Conservation (phyloP, 176 grass and related monocot species). For the Puya raimondii region DNA sequence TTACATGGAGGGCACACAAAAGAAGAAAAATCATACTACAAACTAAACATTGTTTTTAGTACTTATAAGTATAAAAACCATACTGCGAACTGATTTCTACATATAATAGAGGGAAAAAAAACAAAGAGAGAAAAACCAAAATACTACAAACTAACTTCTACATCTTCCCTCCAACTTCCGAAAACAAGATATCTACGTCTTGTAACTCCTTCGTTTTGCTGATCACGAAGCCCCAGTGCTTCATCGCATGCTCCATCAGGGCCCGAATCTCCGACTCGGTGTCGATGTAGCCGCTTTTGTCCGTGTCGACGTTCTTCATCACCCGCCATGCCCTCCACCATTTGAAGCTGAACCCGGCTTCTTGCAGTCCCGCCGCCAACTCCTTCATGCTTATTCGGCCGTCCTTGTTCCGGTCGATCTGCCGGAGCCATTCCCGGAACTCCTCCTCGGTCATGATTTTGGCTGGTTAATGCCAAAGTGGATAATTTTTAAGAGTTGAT, state of each 20-base stretch:
- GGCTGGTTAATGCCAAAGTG: neutral
- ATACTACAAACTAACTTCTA: no score
- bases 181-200: neutral
- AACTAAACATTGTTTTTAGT: no score
- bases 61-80: no score
- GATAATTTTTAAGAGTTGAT: no score
- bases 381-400: slow-evolving; percentile 15
- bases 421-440: slow-evolving; percentile 12
- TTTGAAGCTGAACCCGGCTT: slow-evolving; percentile 5
- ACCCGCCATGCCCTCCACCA: slow-evolving; percentile 16
- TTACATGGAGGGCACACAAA: no score
- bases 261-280: slow-evolving; percentile 1
- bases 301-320: slow-evolving; percentile 11
- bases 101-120: no score
- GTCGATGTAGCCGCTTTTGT: slow-evolving; percentile 13
- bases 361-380: neutral
- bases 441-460: slow-evolving; percentile 14
- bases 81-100: no score
- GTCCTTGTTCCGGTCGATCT: slow-evolving; percentile 4
- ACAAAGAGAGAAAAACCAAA: no score
- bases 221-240: slow-evolving; percentile 13
- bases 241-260: slow-evolving; percentile 10
- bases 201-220: neutral
- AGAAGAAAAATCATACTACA: no score
- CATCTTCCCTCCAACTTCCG: neutral